Conservation (phyloP, 2,329 filamentous ascomycete genomes). For the Cordyceps militaris region DNA sequence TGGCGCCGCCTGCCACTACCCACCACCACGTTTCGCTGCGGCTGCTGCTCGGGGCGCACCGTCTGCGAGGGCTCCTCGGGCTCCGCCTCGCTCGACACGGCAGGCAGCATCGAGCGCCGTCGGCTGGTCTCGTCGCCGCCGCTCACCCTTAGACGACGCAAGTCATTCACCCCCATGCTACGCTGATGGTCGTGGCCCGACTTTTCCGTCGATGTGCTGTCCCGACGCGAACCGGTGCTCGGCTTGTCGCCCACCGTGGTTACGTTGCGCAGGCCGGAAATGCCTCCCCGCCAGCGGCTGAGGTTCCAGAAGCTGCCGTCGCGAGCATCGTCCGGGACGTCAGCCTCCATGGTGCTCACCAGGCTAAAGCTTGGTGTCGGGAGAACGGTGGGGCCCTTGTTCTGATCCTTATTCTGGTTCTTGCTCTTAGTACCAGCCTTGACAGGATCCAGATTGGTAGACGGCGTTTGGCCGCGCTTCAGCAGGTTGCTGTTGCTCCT, state of each 20-base stretch:
- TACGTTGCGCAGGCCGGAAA: constrained; percentile 29
- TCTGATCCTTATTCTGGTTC: constrained; percentile 2
- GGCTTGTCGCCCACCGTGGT: constrained; percentile 18
- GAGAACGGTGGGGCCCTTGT: constrained; percentile 28
- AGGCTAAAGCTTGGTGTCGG: constrained; percentile 52
- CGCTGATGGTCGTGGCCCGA: constrained; percentile 23
- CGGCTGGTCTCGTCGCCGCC: constrained; percentile 21
- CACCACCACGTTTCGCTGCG: not conserved
- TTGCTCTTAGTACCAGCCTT: constrained; percentile 18
- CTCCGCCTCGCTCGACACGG: constrained; percentile 18
- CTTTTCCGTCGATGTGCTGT: constrained; percentile 28
- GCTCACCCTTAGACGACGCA: constrained; percentile 19
- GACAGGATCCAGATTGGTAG: not conserved
- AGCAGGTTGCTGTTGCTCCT: constrained; percentile 6
- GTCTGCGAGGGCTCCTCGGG: constrained; percentile 16
- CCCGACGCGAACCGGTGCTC: constrained; percentile 14
- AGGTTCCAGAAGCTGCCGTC: constrained; percentile 50
- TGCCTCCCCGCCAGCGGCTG: constrained; percentile 42
- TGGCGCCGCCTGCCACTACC: constrained; percentile 12
- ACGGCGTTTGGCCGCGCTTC: not conserved
- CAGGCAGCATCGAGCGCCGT: constrained; percentile 25
- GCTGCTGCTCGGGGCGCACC: constrained; percentile 14
- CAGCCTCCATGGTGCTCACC: constrained; percentile 26
- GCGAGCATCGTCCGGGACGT: constrained; percentile 35
- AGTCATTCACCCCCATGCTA: constrained; percentile 25